Base-by-base conservation (phyloP, 2,329 filamentous ascomycete genomes). In the Ceratocystis smalleyi region DNA sequence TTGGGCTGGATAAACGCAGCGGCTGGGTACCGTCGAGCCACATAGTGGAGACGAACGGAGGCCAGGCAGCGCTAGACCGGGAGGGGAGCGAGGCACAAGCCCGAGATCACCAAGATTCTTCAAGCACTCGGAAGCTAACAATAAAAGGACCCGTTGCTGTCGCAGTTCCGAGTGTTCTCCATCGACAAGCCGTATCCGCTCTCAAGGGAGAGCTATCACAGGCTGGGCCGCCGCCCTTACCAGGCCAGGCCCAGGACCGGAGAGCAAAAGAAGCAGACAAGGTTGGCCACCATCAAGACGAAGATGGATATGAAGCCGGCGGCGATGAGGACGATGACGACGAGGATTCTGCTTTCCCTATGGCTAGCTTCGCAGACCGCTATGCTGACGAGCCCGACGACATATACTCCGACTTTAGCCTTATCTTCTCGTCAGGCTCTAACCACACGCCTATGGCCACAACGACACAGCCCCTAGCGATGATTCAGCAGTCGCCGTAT, bases 341-440 rank as follows among this genome's bases (percentile, higher is more conserved):
- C 32, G 78, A 81, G 43, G 76, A 77, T 64, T 74, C 77, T 30
- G 76, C 79, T 4, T 81, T 80, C 61, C 77, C 79, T 1, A 75
- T 75, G 19, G 72, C 74, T 8, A 76, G 77, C 51, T 76, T 78
- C 40, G 76, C 76, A n/a, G 75, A 74, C 45, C 73, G 74, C 40
- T 79, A 80, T 49, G 73, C 67, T 8, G 77, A 78, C 45, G 79
- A 79, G 43, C 69, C 75, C 40, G 79, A 79, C 24, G 76, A 79
- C 43, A 78, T 83, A 47, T 82, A 82, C 66, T 79, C 79, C 12
- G 79, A 83, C 66, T 82, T 83, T 66, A 75, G 78, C 4, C 75
- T 79, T 30, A 73, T 82, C 2, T 82, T 82, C 67, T 76, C 76
- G 43, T n/a, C 60, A 2, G 73, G 73, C 1, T 70, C 69, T 0